phyloP scores from a whole-genome alignment of 2,329 filamentous ascomycete species.

The Graphiopsis chlorocephala region DNA sequence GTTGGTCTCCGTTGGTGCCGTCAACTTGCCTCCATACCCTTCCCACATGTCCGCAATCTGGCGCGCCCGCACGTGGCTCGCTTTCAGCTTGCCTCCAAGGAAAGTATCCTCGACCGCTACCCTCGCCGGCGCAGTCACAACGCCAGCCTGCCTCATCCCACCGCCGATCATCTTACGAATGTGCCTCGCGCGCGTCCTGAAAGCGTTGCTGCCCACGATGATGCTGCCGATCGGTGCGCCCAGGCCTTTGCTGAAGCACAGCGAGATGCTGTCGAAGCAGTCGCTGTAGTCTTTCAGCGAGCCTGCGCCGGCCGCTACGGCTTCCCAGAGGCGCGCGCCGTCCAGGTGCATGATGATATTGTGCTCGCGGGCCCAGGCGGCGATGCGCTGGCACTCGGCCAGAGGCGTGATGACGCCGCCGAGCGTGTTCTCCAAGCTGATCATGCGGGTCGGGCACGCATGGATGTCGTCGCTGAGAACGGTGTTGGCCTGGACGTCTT shows the following conservation, averaged over 20 bases:
- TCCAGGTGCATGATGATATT: constrained; percentile 72
- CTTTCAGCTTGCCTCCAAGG: constrained; percentile 60
- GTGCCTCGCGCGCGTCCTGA: constrained; percentile 69
- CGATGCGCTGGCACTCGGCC: constrained; percentile 66
- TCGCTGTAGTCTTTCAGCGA: constrained; percentile 64
- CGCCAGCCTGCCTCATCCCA: constrained; percentile 71
- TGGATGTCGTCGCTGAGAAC: constrained; percentile 70
- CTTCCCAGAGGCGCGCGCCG: constrained; percentile 80
- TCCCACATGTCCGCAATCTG: constrained; percentile 66
- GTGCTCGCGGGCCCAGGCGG: constrained; percentile 61
- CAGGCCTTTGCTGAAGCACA: constrained; percentile 81
- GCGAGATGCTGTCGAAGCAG: constrained; percentile 69
- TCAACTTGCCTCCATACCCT: constrained; percentile 64
- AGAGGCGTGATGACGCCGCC: constrained; percentile 77
- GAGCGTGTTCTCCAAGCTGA: constrained; percentile 83
- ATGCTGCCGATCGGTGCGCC: constrained; percentile 79
- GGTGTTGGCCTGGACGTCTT: constrained; percentile 68
- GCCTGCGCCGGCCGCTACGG: constrained; percentile 67
- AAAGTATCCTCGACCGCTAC: constrained; percentile 81
- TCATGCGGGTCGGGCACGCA: constrained; percentile 73
- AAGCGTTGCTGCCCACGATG: constrained; percentile 57
- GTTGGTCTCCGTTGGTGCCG: constrained; percentile 77
- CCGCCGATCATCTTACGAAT: constrained; percentile 79
- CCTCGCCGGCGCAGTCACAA: constrained; percentile 71
- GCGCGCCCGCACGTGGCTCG: constrained; percentile 62